Base-by-base conservation (phyloP, 2,329 filamentous ascomycete genomes). In the Fusarium euwallaceae region DNA sequence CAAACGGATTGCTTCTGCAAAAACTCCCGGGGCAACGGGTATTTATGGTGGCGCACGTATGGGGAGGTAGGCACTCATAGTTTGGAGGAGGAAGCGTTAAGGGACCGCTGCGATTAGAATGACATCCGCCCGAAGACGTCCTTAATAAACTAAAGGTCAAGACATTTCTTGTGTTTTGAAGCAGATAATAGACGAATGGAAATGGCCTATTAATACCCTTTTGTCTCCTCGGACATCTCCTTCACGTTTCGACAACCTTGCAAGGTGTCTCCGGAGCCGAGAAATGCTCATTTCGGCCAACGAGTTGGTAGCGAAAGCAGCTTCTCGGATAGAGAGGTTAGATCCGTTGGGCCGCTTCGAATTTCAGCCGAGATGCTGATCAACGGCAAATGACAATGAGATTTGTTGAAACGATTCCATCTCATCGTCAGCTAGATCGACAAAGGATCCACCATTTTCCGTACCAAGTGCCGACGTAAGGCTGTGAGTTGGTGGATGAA, bases 1-100 rank as follows among this genome's bases (percentile, higher is more conserved):
- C 11, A 75, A 75, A n/a, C 58, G 61, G 3, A 66, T 63, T 36
- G 62, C 67, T 1, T 51, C 41, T 5, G 32, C 24, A 6, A 51
- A 67, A 27, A 51, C 60, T 11, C 6, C 16, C 5, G 59, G 10
- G 39, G n/a, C 36, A 6, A 27, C 16, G 2, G 67, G 71, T 12
- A 39, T 74, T 14, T 66, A 62, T 20, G 29, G 20, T 2, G 63
- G 58, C 7, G 29, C 11, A 10, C 9, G 51, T 45, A 41, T 12
- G 6, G 61, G 43, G 24, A n/a, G 43, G 43, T 9, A 24, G 32
- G 24, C 53, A 16, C 9, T 53, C 6, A 14, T 55, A 39, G 27
- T 24, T 17, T 48, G 8, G 43, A 16, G 9, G 20, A 16, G 29
- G 29, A 10, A 24, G 7, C 43, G 22, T 10, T 16, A 7, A 17